phyloP scores from a whole-genome alignment of 2,329 filamentous ascomycete genomes.

The Aspergillus thermomutatus region DNA sequence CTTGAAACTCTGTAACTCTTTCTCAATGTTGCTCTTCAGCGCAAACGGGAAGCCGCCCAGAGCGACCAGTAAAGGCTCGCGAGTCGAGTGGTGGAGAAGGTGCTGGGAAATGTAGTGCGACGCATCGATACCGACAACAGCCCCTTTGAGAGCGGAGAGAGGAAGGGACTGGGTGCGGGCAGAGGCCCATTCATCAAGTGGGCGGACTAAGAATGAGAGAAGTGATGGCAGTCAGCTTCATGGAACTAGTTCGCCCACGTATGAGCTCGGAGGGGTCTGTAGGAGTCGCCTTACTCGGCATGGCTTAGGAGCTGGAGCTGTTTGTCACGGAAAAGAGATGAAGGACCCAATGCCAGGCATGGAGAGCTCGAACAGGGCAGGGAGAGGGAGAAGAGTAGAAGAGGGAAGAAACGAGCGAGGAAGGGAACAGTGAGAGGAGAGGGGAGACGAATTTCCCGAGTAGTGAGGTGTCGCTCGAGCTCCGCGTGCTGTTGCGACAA shows the following conservation, averaged over 20 bases:
- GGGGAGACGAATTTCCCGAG: neutral
- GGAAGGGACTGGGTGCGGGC: constrained; percentile 56
- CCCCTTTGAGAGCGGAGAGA: constrained; percentile 68
- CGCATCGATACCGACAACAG: constrained; percentile 80
- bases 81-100: constrained; percentile 65
- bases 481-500: neutral
- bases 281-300: constrained; percentile 33
- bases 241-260: neutral
- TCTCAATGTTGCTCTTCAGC: constrained; percentile 70
- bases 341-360: constrained; percentile 28
- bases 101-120: constrained; percentile 81
- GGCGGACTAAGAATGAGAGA: constrained; percentile 37
- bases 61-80: constrained; percentile 85
- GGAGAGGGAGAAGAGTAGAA: constrained; percentile 4
- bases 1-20: constrained; percentile 71
- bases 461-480: neutral
- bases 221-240: neutral
- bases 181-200: constrained; percentile 57
- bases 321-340: constrained; percentile 15
- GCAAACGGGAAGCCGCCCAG: constrained; percentile 83
- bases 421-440: neutral
- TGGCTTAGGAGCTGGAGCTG: constrained; percentile 26
- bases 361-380: constrained; percentile 17
- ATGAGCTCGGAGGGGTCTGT: constrained; percentile 1
- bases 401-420: constrained; percentile 1